Evolutionary conservation across 208 protist species (phyloP), one percentile per base, ranked within the genome.

Genomic region (Strigomonas oncopelti): DNA sequence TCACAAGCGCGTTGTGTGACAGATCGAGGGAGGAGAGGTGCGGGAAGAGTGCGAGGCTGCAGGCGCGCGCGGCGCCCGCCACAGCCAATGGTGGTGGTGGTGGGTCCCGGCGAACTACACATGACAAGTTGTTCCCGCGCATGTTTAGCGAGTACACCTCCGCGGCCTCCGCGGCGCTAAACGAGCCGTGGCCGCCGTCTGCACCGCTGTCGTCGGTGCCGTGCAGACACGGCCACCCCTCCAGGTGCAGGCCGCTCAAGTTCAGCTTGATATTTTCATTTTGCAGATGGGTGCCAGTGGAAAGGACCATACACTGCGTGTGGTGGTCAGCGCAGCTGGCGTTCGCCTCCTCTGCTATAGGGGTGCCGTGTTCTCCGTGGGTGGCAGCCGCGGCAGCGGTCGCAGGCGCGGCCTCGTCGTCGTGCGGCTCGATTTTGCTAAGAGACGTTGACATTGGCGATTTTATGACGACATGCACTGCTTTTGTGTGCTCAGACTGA

Each of bases 21-120:
- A 92, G 65, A 63, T 92, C 87, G 2, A 92, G 34, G 2, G 78
- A 71, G 62, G 80, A 74, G 13, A 92, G 42, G 29, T 75, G 56
- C 13, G 42, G 54, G 65, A 88, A 91, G 29, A 45, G 56, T 0
- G 53, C 29, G 14, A 90, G 67, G 7, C 67, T 48, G 2, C 5
- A 48, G 1, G 42, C 9, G 9, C 16, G 42, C 16, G 16, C 16
- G 13, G 42, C 11, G 16, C 42, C 48, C n/a, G 55, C 61, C 13
- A 27, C 46, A 14, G 55, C 61, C 13, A 27, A 32, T 13, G 5
- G 22, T 52, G 64, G 9, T 7, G 25, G 22, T 9, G 34, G 9
- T 3, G 9, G 14, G 5, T 13, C n/a, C n/a, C 46, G 61, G 20
- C 59, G 14, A 11, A 65, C n/a, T 27, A 90, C 65, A 0, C 65